These are phyloP conservation scores for Suillus fuscotomentosus DNA, from an alignment of 768 basidiomycete species.

Conservation along the genomic window DNA sequence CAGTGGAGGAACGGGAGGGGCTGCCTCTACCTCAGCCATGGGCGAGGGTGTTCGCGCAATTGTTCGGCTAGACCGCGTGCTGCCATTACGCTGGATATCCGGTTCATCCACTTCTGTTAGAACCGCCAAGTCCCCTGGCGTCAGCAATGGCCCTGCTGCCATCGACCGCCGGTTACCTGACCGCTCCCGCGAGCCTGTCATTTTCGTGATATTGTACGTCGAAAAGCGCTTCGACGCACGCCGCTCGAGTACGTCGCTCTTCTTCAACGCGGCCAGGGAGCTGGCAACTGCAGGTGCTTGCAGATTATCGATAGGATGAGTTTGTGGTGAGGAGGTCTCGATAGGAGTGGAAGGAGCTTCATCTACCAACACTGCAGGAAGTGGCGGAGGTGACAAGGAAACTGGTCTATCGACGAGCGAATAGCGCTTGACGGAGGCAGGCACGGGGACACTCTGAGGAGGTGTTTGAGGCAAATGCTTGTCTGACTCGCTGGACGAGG, in stretches of 20 bases:
- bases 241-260: conserved; percentile 81
- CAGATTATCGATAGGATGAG: conserved; percentile 37
- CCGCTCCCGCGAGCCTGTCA: conserved; percentile 67
- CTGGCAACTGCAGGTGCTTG: conserved; percentile 67
- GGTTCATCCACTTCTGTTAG: conserved; percentile 72
- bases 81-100: conserved; percentile 18
- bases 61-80: conserved; percentile 17
- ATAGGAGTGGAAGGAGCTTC: conserved; percentile 25
- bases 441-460: conserved; percentile 39
- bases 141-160: conserved; percentile 60
- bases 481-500: conserved; percentile 20
- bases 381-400: conserved; percentile 36
- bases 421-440: conserved; percentile 72
- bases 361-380: conserved; percentile 48
- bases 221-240: conserved; percentile 96
- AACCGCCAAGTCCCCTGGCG: conserved; percentile 69
- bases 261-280: conserved; percentile 86
- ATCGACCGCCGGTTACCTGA: conserved; percentile 67
- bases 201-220: conserved; percentile 90
- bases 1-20: conserved; percentile 45
- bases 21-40: conserved; percentile 11
- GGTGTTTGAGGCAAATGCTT: conserved; percentile 27
- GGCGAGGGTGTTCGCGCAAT: conserved; percentile 37
- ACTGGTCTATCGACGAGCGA: conserved; percentile 76
- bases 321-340: conserved; percentile 24